Evolutionary conservation across 208 protist species (phyloP).

Genomic region (Endotrypanum monterogeii): DNA sequence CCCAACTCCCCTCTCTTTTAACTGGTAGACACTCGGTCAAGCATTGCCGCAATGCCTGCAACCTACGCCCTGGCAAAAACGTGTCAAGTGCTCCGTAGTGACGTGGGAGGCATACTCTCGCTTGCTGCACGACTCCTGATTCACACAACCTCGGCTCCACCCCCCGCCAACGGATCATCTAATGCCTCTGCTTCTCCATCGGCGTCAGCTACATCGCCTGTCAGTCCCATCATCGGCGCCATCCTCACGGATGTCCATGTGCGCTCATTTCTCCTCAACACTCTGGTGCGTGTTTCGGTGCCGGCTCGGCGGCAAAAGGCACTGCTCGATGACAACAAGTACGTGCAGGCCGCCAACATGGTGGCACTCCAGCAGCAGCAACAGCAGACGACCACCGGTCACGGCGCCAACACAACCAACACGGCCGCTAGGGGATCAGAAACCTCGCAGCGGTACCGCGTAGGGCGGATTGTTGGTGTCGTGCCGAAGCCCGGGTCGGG

Average conservation of each 20-base stretch:
- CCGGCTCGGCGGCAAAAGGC: conserved; percentile 41
- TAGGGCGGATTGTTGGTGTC: conserved; percentile 66
- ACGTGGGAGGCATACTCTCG: conserved; percentile 61
- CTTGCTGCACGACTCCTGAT: conserved; percentile 35
- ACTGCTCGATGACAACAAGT: conserved; percentile 57
- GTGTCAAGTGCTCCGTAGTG: conserved; percentile 60
- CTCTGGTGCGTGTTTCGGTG: conserved; percentile 66
- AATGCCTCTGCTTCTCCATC: conserved; percentile 11
- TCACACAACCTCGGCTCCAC: not conserved
- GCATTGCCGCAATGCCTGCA: conserved; percentile 39
- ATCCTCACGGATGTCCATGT: conserved; percentile 54
- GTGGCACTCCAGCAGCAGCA: conserved; percentile 8
- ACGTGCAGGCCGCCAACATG: conserved; percentile 32
- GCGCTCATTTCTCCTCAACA: conserved; percentile 41
- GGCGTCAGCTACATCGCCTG: not conserved
- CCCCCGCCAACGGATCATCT: not conserved
- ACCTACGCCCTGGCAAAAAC: conserved; percentile 48
- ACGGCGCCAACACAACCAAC: not conserved
- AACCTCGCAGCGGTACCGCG: conserved; percentile 37
- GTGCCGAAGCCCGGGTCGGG: conserved; percentile 40
- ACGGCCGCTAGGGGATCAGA: not conserved
- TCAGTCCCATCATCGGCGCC: conserved; percentile 17
- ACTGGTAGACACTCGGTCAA: not conserved
- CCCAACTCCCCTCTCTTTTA: not conserved
- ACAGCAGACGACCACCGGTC: not conserved